These are phyloP conservation scores for Cladosporium colombiae DNA, from an alignment of 2,329 filamentous ascomycete species.

Conservation along the genomic window DNA sequence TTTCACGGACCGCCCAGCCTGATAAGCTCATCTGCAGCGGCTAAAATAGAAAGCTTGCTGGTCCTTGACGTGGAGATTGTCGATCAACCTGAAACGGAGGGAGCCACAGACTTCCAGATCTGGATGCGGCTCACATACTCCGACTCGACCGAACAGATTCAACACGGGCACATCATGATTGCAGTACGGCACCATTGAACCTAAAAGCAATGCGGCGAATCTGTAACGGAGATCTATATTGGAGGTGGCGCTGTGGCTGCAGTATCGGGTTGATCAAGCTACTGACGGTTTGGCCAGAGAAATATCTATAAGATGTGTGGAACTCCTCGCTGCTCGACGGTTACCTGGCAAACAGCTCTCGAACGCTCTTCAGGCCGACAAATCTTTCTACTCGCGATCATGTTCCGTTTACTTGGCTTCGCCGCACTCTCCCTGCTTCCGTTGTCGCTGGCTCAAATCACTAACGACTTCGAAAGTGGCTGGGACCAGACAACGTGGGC, in stretches of 20 bases:
- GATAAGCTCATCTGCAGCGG: conserved; percentile 9
- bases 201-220: neutral
- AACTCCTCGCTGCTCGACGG: neutral
- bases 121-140: conserved; percentile 3
- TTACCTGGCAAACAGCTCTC: neutral
- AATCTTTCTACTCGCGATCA: conserved; percentile 30
- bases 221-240: neutral
- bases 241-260: neutral
- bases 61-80: neutral
- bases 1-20: conserved; percentile 12
- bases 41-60: conserved; percentile 12
- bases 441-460: conserved; percentile 54
- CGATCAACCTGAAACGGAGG: conserved; percentile 16
- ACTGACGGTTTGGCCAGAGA: neutral
- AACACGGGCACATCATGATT: neutral
- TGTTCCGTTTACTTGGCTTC: conserved; percentile 49
- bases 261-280: neutral
- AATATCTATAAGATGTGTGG: neutral
- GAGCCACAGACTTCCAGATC: neutral
- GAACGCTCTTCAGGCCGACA: neutral
- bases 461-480: conserved; percentile 59
- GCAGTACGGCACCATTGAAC: neutral
- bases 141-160: conserved; percentile 6
- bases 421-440: conserved; percentile 49
- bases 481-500: conserved; percentile 61